These are phyloP conservation scores for Samsoniella hepiali DNA, from an alignment of 2,329 filamentous ascomycete species.

Conservation along the genomic window DNA sequence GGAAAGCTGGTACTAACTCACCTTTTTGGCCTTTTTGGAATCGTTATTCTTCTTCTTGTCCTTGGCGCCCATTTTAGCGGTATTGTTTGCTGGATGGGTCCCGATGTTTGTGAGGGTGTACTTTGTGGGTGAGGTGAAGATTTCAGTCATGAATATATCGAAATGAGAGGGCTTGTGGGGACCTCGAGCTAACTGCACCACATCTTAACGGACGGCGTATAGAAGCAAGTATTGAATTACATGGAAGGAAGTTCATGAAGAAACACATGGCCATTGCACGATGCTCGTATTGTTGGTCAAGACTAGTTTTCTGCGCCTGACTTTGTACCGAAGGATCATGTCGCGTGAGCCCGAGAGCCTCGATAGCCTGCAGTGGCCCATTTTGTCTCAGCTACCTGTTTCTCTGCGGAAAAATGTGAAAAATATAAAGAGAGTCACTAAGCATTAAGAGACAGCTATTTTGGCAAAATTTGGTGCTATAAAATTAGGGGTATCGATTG, in stretches of 20 bases:
- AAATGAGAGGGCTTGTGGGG: slow-evolving; percentile 14
- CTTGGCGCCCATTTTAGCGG: slow-evolving; percentile 34
- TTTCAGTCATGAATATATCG: neutral
- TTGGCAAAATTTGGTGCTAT: neutral
- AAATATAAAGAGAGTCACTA: neutral
- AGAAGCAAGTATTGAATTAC: neutral
- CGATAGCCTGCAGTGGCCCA: neutral
- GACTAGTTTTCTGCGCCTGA: neutral
- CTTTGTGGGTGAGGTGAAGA: slow-evolving; percentile 11
- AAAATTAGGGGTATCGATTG: neutral
- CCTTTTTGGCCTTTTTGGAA: slow-evolving; percentile 50
- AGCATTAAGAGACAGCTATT: neutral
- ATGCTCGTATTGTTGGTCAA: neutral
- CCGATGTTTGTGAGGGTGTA: neutral
- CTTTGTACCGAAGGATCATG: too few species aligned
- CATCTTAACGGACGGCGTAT: neutral
- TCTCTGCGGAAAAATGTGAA: neutral
- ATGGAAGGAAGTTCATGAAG: neutral
- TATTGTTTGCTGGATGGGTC: slow-evolving; percentile 32
- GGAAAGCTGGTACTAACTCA: slow-evolving; percentile 22
- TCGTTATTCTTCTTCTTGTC: slow-evolving; percentile 51
- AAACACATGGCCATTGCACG: too few species aligned
- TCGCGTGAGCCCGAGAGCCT: neutral
- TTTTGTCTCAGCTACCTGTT: neutral
- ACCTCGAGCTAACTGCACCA: neutral